Evolutionary conservation across 2,329 filamentous ascomycete genomes (phyloP).

Genomic region (Colletotrichum lentis): DNA sequence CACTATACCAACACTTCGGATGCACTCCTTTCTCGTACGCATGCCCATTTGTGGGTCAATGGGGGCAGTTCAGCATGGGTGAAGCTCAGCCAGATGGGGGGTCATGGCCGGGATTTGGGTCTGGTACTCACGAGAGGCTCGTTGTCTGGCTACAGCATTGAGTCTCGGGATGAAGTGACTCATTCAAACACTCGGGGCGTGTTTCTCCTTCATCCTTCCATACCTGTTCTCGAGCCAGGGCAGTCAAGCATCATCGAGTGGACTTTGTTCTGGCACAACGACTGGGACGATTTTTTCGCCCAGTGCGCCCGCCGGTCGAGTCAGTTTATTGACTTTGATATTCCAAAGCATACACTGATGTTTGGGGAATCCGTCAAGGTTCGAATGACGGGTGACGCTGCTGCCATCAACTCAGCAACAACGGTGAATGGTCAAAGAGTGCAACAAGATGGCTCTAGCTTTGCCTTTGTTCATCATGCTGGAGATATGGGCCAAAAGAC

Average conservation of each 20-base stretch:
- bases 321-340: constrained; percentile 25
- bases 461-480: constrained; percentile 13
- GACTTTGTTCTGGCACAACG: constrained; percentile 33
- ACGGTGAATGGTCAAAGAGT: constrained; percentile 14
- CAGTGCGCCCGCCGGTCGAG: constrained; percentile 22
- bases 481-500: constrained; percentile 12
- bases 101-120: constrained; percentile 28
- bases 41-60: constrained; percentile 34
- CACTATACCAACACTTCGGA: constrained; percentile 36
- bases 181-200: constrained; percentile 35
- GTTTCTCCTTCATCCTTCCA: constrained; percentile 30
- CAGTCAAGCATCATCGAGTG: constrained; percentile 21
- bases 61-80: constrained; percentile 34
- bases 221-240: constrained; percentile 25
- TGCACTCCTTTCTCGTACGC: constrained; percentile 14
- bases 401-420: constrained; percentile 13
- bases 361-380: constrained; percentile 4
- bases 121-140: constrained; percentile 30
- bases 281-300: constrained; percentile 29
- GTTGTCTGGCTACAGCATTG: constrained; percentile 35
- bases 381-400: constrained; percentile 5
- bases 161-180: constrained; percentile 28
- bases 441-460: not conserved
- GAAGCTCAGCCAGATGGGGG: constrained; percentile 36
- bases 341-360: constrained; percentile 16